Base-by-base conservation (phyloP, 2,329 filamentous ascomycete genomes). In the Clonostachys rosea region DNA sequence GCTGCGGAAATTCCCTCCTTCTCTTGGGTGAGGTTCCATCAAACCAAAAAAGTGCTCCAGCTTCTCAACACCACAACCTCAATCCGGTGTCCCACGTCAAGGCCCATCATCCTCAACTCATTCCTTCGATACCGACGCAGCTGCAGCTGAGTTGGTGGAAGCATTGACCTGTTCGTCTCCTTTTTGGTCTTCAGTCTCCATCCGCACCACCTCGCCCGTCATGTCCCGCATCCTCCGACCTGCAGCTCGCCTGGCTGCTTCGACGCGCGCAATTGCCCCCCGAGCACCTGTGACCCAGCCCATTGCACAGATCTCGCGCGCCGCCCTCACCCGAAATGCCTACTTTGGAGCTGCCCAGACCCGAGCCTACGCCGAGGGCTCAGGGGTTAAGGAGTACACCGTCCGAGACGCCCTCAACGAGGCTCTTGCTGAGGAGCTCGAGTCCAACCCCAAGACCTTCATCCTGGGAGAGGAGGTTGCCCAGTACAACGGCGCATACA, bases 401-500 rank as follows among this genome's bases (percentile, higher is more conserved):
- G 94, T 99, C 63, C 84, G 94, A 75, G 94, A 99, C 67, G 94
- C 94, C 50, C 78, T 99, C 65, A 99, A 99, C 70, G 92, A 99
- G 78, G 94, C 94, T 51, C 85, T 99, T 65, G 91, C 91, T 43
- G 94, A 99, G 78, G 94, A 99, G 80, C 84, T 99, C 70, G 91
- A 96, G 79, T 68, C 73, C 65, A 95, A 99, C 73, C 79, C 86
- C 54, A 97, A 96, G 79, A 91, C 96, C 60, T 99, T 96, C 70
- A 76, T 99, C 58, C 71, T 99, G 49, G 94, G 94, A 62, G 94
- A 99, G 79, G 94, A 99, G 77, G 94, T 99, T 64, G 94, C 94
- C 62, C 94, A 99, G 75, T 99, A 99, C 79, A 99, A 99, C 71
- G 94, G 94, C 79, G 92, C 92, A 66, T 99, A 99, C 84, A 99